Evolutionary conservation across 768 basidiomycete species (phyloP), one percentile per base, ranked within the genome.

Genomic region (Tephrocybe sp.): DNA sequence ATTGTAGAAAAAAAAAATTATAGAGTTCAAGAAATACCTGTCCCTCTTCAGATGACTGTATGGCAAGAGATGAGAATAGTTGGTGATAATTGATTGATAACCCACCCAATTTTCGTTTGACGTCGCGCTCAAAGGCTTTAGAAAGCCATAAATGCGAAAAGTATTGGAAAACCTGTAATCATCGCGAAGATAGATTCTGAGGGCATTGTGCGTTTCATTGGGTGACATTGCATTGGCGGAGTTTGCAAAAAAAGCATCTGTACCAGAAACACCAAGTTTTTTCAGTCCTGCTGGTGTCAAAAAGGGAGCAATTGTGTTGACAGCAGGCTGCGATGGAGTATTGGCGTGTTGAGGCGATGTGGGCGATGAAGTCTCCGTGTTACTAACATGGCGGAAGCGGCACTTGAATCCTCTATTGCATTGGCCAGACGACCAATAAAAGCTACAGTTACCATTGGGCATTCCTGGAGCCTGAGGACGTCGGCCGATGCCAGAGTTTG

Each of bases 391-490:
- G 19, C 43, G 51, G 56, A 62, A 81, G 32, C 56, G 66, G 62
- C 82, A 84, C 1, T 59, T 57, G 46, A 77, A 79, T 40, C 74
- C 77, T 12, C 62, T 61, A n/a, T 55, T 69, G 62, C 82, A 84
- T 36, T 53, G 63, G 9, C 80, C 82, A 0, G 56, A 62, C 1
- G 67, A 62, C 78, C 78, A 83, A 58, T 65, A 83, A 55, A 62
- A 74, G 20, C 54, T 62, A 63, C 82, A 84, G 7, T 69, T 64
- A 2, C 77, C 77, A 17, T 23, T 53, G 3, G 74, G 73, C 19
- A 49, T 51, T 32, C 48, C 22, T 43, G 52, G 5, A 45, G 17
- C 19, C 23, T 26, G 58, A 49, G 50, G 50, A 39, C 52, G 51
- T 31, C 39, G 53, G 46, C 20, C 46, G 26, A 39, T 39, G 14